These are phyloP conservation scores for Phytopythium vexans DNA, from an alignment of 352 stramenopile genomes.

Conservation along the genomic window DNA sequence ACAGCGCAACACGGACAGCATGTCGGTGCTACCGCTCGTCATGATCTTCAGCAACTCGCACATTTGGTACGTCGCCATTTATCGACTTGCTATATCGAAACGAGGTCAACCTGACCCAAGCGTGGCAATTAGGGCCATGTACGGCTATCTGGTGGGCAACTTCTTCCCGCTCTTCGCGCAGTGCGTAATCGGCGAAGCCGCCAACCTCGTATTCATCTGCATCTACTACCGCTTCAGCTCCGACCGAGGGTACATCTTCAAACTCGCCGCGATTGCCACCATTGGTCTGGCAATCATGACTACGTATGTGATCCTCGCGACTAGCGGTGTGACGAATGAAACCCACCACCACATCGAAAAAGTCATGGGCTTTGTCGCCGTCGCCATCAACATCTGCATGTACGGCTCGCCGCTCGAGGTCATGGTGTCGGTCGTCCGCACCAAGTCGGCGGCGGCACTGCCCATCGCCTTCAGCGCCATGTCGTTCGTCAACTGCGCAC, in stretches of 20 bases:
- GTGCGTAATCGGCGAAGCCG: slow-evolving; percentile 15
- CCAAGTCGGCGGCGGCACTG: slow-evolving; percentile 39
- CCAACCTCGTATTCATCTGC: slow-evolving; percentile 16
- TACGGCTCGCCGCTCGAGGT: slow-evolving; percentile 43
- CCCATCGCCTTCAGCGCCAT: slow-evolving; percentile 36
- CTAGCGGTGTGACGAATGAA: slow-evolving; percentile 18
- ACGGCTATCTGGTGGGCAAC: slow-evolving; percentile 15
- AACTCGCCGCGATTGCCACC: slow-evolving; percentile 11
- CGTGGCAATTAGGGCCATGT: slow-evolving; percentile 8
- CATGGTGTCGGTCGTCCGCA: slow-evolving; percentile 35
- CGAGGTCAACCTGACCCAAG: background rate
- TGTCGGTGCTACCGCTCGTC: slow-evolving; percentile 7
- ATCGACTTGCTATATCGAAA: no score
- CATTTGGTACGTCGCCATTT: slow-evolving; percentile 1
- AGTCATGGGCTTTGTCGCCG: slow-evolving; percentile 31
- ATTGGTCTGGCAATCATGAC: slow-evolving; percentile 18
- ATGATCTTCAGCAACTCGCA: slow-evolving; percentile 9
- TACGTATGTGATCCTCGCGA: slow-evolving; percentile 32
- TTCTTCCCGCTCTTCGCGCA: slow-evolving; percentile 20
- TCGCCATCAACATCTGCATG: slow-evolving; percentile 35
- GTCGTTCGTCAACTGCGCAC: slow-evolving; percentile 31
- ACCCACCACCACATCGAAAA: slow-evolving; percentile 21
- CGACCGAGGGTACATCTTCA: slow-evolving; percentile 19
- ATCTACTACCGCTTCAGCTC: slow-evolving; percentile 30
- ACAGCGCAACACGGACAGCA: background rate